These are phyloP conservation scores for Phytopythium aichiense DNA, from an alignment of 352 stramenopile species.

Conservation along the genomic window DNA sequence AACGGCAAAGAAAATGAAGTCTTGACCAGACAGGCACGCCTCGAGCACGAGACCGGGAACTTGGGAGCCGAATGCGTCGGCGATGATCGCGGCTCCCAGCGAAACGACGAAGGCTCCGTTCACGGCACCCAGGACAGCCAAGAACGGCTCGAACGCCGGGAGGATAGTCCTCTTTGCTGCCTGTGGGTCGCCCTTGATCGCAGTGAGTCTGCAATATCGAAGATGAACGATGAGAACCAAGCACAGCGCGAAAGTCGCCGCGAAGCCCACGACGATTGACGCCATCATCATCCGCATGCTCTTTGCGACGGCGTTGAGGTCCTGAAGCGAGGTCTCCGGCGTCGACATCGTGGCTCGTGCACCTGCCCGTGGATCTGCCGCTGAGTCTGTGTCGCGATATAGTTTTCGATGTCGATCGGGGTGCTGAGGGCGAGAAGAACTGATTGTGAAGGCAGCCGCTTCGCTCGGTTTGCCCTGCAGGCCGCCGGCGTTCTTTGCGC, in stretches of 20 bases:
- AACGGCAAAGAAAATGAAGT: constrained; percentile 34
- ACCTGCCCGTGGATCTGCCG: constrained; percentile 5
- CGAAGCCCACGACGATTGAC: constrained; percentile 22
- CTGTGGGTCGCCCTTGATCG: constrained; percentile 18
- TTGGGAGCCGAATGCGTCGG: constrained; percentile 13
- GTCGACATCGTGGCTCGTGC: constrained; percentile 5
- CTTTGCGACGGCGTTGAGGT: constrained; percentile 7
- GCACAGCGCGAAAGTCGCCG: constrained; percentile 35
- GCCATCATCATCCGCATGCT: constrained; percentile 17
- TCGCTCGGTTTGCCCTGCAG: no score
- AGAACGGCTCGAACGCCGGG: constrained; percentile 37
- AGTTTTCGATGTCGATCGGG: no score
- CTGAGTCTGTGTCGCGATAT: no score
- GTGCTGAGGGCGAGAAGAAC: no score
- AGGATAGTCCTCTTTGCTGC: constrained; percentile 39
- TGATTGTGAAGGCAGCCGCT: no score
- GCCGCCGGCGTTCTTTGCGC: no score
- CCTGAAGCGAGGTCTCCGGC: neutral
- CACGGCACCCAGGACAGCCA: constrained; percentile 22
- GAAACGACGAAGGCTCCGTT: constrained; percentile 27
- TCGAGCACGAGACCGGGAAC: constrained; percentile 20
- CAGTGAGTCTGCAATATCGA: constrained; percentile 20
- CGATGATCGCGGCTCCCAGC: constrained; percentile 16
- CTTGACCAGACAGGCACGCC: constrained; percentile 23
- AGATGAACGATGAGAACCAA: constrained; percentile 28